Conservation (phyloP, 2,329 filamentous ascomycete species). For the Drechslerella stenobrocha region DNA sequence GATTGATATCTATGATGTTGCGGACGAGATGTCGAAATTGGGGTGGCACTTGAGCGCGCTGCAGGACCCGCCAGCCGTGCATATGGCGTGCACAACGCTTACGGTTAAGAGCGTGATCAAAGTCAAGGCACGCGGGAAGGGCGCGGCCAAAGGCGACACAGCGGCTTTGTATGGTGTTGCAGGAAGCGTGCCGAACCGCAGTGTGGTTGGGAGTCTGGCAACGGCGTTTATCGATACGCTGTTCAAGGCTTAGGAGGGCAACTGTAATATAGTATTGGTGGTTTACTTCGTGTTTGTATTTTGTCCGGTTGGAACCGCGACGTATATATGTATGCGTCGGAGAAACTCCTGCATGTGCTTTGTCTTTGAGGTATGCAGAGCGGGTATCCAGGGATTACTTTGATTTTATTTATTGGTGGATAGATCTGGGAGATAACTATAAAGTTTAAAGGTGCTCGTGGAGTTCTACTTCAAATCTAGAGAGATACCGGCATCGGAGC, state of each 20-base stretch:
- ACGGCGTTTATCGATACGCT: slow-evolving; percentile 88
- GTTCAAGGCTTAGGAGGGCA: slow-evolving; percentile 73
- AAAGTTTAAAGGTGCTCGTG: background rate
- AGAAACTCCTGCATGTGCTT: no score
- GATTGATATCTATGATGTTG: slow-evolving; percentile 92
- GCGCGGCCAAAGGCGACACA: slow-evolving; percentile 72
- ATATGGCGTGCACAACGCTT: slow-evolving; percentile 89
- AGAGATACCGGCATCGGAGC: no score
- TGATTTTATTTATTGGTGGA: background rate
- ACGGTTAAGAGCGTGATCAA: slow-evolving; percentile 74
- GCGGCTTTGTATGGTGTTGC: slow-evolving; percentile 93
- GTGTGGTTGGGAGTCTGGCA: slow-evolving; percentile 85
- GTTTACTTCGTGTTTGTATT: background rate
- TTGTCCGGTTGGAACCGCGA: background rate
- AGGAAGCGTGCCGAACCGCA: slow-evolving; percentile 92
- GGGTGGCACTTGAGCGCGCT: slow-evolving; percentile 97
- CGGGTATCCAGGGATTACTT: no score
- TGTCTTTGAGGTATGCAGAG: no score
- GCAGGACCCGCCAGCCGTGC: slow-evolving; percentile 87
- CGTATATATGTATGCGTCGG: no score
- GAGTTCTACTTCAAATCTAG: background rate
- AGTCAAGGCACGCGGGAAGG: slow-evolving; percentile 68
- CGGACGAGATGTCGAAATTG: slow-evolving; percentile 78
- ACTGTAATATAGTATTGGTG: background rate
- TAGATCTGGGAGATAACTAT: background rate